Evolutionary conservation across 73 alveolate genomes (phyloP).

Genomic region (Urostyla sp.): DNA sequence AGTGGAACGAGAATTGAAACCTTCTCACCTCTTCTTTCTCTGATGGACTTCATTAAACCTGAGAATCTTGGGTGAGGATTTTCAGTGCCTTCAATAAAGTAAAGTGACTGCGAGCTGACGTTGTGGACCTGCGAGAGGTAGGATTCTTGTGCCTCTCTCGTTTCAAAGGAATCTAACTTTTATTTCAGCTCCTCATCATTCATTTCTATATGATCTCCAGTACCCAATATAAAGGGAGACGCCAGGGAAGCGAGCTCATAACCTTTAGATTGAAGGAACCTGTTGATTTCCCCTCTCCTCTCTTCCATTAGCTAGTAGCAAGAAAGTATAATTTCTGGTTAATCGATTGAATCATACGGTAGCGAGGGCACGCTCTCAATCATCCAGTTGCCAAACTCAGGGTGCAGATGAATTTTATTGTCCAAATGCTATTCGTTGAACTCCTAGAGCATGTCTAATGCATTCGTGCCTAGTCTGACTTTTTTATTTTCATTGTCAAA

Average conservation of each 20-base stretch:
- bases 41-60: slow-evolving; percentile 80
- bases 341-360: slow-evolving; percentile 68
- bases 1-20: slow-evolving; percentile 92
- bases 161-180: not conserved
- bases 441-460: slow-evolving; percentile 4
- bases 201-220: slow-evolving; percentile 49
- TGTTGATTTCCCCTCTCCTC: slow-evolving; percentile 33
- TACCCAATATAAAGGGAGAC: slow-evolving; percentile 61
- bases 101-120: slow-evolving; percentile 65
- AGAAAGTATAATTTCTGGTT: slow-evolving; percentile 47
- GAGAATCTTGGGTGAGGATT: slow-evolving; percentile 97
- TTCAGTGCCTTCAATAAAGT: slow-evolving; percentile 83
- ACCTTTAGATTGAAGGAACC: slow-evolving; percentile 54
- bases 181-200: slow-evolving; percentile 26
- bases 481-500: slow-evolving; percentile 48
- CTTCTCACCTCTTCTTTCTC: slow-evolving; percentile 90
- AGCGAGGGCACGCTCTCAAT: slow-evolving; percentile 83
- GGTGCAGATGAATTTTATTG: slow-evolving; percentile 55
- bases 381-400: slow-evolving; percentile 93
- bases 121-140: not conserved
- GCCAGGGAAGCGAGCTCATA: slow-evolving; percentile 65
- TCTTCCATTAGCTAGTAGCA: slow-evolving; percentile 54
- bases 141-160: not conserved
- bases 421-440: slow-evolving; percentile 9
- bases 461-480: slow-evolving; percentile 50